These are phyloP conservation scores for Candida anglica DNA, from an alignment of 805 yeast genomes.

Conservation along the genomic window DNA sequence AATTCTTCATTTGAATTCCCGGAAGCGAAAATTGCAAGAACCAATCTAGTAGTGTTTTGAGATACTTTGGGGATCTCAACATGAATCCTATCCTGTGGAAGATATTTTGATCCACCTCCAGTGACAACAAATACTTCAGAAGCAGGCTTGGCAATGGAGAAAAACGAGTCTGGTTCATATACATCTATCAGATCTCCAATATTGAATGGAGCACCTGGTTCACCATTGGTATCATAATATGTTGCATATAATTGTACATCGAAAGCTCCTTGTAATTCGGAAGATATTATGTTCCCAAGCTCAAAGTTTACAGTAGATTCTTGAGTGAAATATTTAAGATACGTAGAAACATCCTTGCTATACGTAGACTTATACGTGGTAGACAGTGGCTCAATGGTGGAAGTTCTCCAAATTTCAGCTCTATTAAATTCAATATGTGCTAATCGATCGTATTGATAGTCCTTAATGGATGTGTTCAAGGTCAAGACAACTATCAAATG, in stretches of 20 bases:
- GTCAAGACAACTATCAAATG: constrained; percentile 21
- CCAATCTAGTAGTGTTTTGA: constrained; percentile 50
- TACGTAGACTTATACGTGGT: constrained; percentile 34
- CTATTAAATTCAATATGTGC: constrained; percentile 22
- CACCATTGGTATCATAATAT: constrained; percentile 30
- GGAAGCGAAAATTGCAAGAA: constrained; percentile 51
- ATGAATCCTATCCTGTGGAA: constrained; percentile 30
- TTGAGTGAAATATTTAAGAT: constrained; percentile 39
- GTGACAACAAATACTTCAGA: constrained; percentile 35
- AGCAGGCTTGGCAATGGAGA: constrained; percentile 27
- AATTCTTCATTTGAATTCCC: constrained; percentile 74
- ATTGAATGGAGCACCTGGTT: constrained; percentile 6
- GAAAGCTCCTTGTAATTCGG: constrained; percentile 52
- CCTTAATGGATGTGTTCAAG: constrained; percentile 15
- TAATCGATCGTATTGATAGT: constrained; percentile 21
- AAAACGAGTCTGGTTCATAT: constrained; percentile 2
- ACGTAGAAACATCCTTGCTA: constrained; percentile 57
- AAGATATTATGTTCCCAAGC: constrained; percentile 46
- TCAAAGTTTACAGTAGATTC: constrained; percentile 43
- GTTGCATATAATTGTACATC: constrained; percentile 43
- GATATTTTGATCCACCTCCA: too few relatives aligned
- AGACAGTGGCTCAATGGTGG: constrained; percentile 61
- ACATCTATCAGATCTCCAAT: constrained; percentile 2
- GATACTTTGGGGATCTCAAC: constrained; percentile 38
- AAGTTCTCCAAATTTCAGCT: constrained; percentile 22